Base-by-base conservation (phyloP, 495 filamentous ascomycete genomes). In the Trichoderma parareesei region DNA sequence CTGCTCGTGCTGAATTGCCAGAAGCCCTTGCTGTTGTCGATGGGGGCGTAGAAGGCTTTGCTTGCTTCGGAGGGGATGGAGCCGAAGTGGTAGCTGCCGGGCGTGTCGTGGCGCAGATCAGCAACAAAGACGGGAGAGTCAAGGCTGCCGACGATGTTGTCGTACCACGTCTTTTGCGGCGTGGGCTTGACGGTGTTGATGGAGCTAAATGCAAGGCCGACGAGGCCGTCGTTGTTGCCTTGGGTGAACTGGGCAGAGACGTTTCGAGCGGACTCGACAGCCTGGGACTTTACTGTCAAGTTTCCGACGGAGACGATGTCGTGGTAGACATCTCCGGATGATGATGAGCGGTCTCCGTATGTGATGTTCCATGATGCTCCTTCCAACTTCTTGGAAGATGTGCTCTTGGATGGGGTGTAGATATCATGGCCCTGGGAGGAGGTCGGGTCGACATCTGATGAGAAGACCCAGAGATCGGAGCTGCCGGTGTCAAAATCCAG, bases 401-500 rank as follows among this genome's bases (percentile, higher is more conserved):
- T 72, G 71, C 80, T 82, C 38, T 72, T 70, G 33, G 70, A 55
- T 4, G 85, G 81, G 65, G 82, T 77, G 78, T 89, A 93, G 74
- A 74, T 27, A 37, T 63, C 67, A 65, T 76, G 89, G 49, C 87
- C 88, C 43, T 70, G 69, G 53, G 81, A 75, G 71, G 86, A 72
- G 61, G 57, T 74, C 65, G 6, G 62, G 44, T 65, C 72, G 46
- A 67, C 82, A 65, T 65, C 84, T 75, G 61, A 87, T 75, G 73
- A 77, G 67, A 78, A 77, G 43, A 84, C 88, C 76, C 85, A 91
- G 77, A 92, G 78, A 79, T 92, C 90, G 13, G 86, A 82, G 42
- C 87, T 90, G 9, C 88, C 90, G 37, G 89, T 91, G 74, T 93
- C 90, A 63, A 91, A 90, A 71, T 91, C 84, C 59, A 92, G 75